These are phyloP conservation scores for Neonothopanus nambi DNA, from an alignment of 1,284 basidiomycete genomes.

Conservation along the genomic window DNA sequence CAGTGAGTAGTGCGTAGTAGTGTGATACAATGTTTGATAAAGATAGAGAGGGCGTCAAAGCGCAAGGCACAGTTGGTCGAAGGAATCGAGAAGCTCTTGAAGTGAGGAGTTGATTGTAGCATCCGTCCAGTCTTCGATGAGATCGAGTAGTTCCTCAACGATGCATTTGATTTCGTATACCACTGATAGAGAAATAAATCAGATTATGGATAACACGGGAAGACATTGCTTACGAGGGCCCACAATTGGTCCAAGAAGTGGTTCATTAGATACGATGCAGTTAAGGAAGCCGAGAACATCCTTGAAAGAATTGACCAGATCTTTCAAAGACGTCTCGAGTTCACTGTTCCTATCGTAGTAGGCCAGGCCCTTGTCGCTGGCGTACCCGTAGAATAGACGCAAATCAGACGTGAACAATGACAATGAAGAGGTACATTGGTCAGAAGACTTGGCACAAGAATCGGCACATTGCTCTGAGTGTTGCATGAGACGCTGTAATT, in stretches of 20 bases:
- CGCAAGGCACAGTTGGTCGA: background rate
- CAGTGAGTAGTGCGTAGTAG: slow-evolving; percentile 4
- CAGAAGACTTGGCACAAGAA: slow-evolving; percentile 35
- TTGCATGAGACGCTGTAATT: background rate
- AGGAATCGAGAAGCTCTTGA: slow-evolving; percentile 8
- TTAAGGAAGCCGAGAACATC: slow-evolving; percentile 34
- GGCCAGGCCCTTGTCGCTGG: slow-evolving; percentile 52
- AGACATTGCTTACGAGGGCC: slow-evolving; percentile 49
- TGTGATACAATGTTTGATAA: slow-evolving; percentile 7
- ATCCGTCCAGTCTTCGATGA: slow-evolving; percentile 50
- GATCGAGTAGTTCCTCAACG: slow-evolving; percentile 45
- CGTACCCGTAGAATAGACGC: slow-evolving; percentile 35
- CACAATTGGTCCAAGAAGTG: slow-evolving; percentile 46
- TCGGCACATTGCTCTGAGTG: background rate
- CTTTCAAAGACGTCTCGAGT: slow-evolving; percentile 51
- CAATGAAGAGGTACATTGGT: slow-evolving; percentile 37
- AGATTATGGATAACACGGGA: slow-evolving; percentile 13
- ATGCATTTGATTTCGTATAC: slow-evolving; percentile 52
- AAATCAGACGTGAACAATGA: slow-evolving; percentile 41
- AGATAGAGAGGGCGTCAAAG: too few species aligned
- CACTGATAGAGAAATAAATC: slow-evolving; percentile 30
- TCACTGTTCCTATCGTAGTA: slow-evolving; percentile 47
- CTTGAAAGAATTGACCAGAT: slow-evolving; percentile 50
- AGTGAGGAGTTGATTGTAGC: slow-evolving; percentile 42
- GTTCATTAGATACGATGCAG: slow-evolving; percentile 37